Percentiles rank a stretch among this genome's conserved stretches.
Conservation (phyloP, 2,329 filamentous ascomycete species). For the Sporothrix euskadiensis region DNA sequence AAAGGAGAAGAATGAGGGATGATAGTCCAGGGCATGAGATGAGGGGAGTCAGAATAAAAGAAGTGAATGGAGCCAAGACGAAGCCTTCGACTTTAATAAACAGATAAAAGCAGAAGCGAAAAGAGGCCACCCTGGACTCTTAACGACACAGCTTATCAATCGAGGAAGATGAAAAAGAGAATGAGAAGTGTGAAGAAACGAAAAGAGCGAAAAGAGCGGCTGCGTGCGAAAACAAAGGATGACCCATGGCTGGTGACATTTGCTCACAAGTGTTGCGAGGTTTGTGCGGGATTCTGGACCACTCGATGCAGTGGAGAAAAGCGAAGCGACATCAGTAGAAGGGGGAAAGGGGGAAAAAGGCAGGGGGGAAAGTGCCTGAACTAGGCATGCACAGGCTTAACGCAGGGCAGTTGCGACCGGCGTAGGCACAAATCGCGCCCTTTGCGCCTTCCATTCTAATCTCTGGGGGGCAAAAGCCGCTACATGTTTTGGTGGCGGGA, state of each 20-base stretch:
- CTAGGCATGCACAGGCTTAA: background rate
- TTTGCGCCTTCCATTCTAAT: background rate
- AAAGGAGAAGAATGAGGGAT: background rate
- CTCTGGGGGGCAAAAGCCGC: background rate
- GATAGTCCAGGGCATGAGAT: background rate
- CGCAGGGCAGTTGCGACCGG: background rate
- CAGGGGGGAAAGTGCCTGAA: background rate
- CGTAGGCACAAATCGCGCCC: conserved; percentile 12
- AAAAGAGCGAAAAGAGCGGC: background rate
- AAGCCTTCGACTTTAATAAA: conserved; percentile 7
- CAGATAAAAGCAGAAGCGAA: background rate
- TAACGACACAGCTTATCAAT: background rate
- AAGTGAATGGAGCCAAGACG: background rate
- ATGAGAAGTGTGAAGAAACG: background rate
- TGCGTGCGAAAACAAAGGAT: conserved; percentile 1
- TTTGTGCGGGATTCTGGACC: conserved; percentile 31
- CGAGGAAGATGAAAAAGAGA: background rate
- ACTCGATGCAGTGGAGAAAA: conserved; percentile 20
- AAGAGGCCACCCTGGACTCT: background rate
- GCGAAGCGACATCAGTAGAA: conserved; percentile 10
- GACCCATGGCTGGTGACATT: background rate
- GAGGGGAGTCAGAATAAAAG: background rate
- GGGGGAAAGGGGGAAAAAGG: background rate
- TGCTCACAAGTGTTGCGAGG: conserved; percentile 25
- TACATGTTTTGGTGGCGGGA: background rate